Percentiles rank a stretch among this genome's conserved stretches.
phyloP scores from a whole-genome alignment of 2,329 filamentous ascomycete genomes.

The Pseudogymnoascus sp. region DNA sequence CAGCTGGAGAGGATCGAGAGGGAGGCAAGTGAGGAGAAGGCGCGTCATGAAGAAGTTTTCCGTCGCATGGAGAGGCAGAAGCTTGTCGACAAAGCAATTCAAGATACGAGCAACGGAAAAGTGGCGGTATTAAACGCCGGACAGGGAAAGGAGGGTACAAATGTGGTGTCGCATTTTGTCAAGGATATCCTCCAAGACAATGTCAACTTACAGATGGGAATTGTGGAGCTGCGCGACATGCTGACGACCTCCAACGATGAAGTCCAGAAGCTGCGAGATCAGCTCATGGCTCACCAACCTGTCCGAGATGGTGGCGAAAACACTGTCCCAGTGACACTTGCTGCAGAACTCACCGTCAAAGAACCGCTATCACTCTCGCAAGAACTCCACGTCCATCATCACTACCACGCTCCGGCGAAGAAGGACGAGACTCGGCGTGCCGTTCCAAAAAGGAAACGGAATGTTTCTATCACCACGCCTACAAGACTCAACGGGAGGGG shows the following conservation, averaged over 20 bases:
- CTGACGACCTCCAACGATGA: slow-evolving; percentile 88
- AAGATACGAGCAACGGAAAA: slow-evolving; percentile 62
- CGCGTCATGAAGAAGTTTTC: slow-evolving; percentile 75
- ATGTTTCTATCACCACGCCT: slow-evolving; percentile 47
- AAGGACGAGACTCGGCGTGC: slow-evolving; percentile 49
- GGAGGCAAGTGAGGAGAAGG: slow-evolving; percentile 71
- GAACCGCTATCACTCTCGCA: slow-evolving; percentile 45
- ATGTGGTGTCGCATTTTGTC: slow-evolving; percentile 90
- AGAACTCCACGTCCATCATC: slow-evolving; percentile 88
- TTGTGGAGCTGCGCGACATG: slow-evolving; percentile 86
- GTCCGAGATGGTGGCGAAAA: slow-evolving; percentile 34
- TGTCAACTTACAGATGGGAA: slow-evolving; percentile 83
- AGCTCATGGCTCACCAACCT: slow-evolving; percentile 73
- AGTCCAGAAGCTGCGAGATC: slow-evolving; percentile 77
- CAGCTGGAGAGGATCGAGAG: slow-evolving; percentile 84
- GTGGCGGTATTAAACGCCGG: slow-evolving; percentile 53
- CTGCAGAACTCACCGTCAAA: slow-evolving; percentile 61
- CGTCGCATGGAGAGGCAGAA: slow-evolving; percentile 77
- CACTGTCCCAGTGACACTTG: slow-evolving; percentile 48
- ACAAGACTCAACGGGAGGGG: slow-evolving; percentile 34
- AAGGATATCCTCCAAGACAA: slow-evolving; percentile 94
- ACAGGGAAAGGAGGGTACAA: slow-evolving; percentile 51
- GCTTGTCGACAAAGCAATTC: slow-evolving; percentile 73
- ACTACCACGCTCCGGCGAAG: slow-evolving; percentile 66
- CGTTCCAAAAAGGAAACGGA: slow-evolving; percentile 63